These are phyloP conservation scores for Arthrobotrys pseudoclavata DNA, from an alignment of 2,329 filamentous ascomycete species.

Conservation along the genomic window DNA sequence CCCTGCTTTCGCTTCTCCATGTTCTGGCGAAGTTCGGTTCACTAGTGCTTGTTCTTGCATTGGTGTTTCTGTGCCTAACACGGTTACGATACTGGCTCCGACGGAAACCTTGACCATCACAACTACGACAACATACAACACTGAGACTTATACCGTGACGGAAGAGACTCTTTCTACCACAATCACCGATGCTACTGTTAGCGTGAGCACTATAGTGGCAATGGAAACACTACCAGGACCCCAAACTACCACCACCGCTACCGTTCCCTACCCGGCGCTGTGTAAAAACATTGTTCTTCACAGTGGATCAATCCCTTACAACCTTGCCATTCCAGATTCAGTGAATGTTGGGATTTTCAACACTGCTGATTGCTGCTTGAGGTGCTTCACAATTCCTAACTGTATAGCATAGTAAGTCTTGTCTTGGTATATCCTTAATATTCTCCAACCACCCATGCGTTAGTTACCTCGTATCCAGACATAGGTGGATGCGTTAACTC, in stretches of 20 bases:
- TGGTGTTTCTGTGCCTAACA: slow-evolving; percentile 47
- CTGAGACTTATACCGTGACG: neutral
- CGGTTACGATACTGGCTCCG: slow-evolving; percentile 7
- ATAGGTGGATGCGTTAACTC: too few relatives aligned
- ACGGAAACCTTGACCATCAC: neutral
- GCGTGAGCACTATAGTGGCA: neutral
- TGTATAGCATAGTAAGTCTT: slow-evolving; percentile 18
- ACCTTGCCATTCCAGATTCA: neutral
- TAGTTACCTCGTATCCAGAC: too few relatives aligned
- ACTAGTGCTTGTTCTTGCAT: slow-evolving; percentile 64
- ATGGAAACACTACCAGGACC: slow-evolving; percentile 10
- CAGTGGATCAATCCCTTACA: neutral
- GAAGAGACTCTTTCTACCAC: slow-evolving; percentile 4
- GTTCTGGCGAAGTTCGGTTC: slow-evolving; percentile 61
- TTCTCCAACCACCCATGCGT: neutral
- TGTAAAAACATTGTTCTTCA: slow-evolving; percentile 15
- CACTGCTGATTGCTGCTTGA: neutral
- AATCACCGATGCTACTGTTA: slow-evolving; percentile 5
- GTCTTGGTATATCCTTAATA: neutral
- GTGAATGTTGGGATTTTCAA: neutral
- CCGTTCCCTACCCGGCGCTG: slow-evolving; percentile 5
- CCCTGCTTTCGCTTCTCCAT: slow-evolving; percentile 63
- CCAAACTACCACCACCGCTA: slow-evolving; percentile 19
- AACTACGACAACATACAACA: slow-evolving; percentile 16
- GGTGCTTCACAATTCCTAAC: slow-evolving; percentile 1